Evolutionary conservation across 345 rosid genomes (phyloP).

Genomic region (Syzygium jambos): DNA sequence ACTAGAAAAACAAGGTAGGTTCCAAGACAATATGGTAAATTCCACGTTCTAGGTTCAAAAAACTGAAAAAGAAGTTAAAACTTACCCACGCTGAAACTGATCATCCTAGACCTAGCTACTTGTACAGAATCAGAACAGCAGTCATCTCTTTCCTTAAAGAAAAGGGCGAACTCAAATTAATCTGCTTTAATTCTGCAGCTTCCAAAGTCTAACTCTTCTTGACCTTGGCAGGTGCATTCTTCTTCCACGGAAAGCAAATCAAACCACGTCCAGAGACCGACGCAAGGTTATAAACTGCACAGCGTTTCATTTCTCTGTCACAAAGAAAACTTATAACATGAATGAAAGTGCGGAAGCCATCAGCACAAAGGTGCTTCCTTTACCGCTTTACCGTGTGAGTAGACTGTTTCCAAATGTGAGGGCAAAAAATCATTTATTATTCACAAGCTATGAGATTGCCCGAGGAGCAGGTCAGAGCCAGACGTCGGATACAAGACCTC

Average conservation of each 20-base stretch:
- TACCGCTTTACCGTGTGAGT: background rate
- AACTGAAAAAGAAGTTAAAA: too few species aligned
- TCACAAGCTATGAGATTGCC: slow-evolving; percentile 12
- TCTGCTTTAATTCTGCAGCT: background rate
- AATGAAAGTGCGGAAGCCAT: background rate
- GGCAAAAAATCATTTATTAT: slow-evolving; percentile 2
- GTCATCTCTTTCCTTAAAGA: too few species aligned
- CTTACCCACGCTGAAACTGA: too few species aligned
- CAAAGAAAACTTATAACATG: background rate
- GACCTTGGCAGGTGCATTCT: background rate
- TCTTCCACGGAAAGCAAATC: background rate
- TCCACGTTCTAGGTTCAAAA: too few species aligned
- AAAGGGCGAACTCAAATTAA: too few species aligned
- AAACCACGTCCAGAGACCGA: background rate
- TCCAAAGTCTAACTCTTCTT: background rate
- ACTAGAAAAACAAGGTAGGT: too few species aligned
- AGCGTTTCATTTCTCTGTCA: background rate
- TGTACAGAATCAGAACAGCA: too few species aligned
- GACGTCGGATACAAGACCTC: background rate
- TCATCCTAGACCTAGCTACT: too few species aligned
- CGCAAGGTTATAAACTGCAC: background rate
- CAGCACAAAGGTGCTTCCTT: background rate
- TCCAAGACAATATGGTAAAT: too few species aligned
- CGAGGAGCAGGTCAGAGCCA: background rate
- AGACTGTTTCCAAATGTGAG: background rate